Base-by-base conservation (phyloP, 2,329 filamentous ascomycete genomes). In the Phyllosticta citribraziliensis region DNA sequence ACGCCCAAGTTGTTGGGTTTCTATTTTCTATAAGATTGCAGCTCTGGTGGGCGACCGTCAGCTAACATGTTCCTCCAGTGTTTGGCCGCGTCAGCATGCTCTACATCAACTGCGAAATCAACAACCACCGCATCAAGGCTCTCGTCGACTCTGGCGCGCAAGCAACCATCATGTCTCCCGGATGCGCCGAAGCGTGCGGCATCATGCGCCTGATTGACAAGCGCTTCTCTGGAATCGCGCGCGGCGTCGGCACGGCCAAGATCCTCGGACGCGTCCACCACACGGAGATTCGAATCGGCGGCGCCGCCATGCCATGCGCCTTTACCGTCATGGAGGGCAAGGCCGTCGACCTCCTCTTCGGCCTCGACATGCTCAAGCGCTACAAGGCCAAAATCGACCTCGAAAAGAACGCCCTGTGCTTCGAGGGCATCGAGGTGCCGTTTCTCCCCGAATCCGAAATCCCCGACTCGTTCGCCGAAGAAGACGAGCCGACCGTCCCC, bases 291-390 rank as follows among this genome's bases (percentile, higher is more conserved):
- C 93, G 90, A 74, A 94, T 99, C 67, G 94, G 93, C 58, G 85
- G 83, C 52, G 84, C 93, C 64, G 91, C 91, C 71, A 80, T 99
- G 67, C 88, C 93, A 2, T 97, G 92, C 77, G 94, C 91, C 63
- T 99, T 99, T 74, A 99, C 94, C 2, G 94, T 99, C 70, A 99
- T 99, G 94, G 94, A 99, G 77, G 94, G 94, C 65, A 99, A 97
- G 75, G 86, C 91, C 58, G 94, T 99, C 24, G 94, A 97, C 72
- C 80, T 99, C 19, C 82, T 99, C 2, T 84, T 99, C 12, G 94
- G 94, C 3, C 79, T 99, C 52, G 94, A 99, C 74, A 99, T 99
- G 90, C 81, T 99, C 64, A 97, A 96, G 77, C 85, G 94, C 50
- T 92, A 97, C 75, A 93, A 96, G 75, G 94, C 93, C 40, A 88